A percentile compares a stretch with the other conserved stretches of the same genome.
These are phyloP conservation scores for Globisporangium canariense DNA, from an alignment of 352 stramenopile species.

Conservation along the genomic window DNA sequence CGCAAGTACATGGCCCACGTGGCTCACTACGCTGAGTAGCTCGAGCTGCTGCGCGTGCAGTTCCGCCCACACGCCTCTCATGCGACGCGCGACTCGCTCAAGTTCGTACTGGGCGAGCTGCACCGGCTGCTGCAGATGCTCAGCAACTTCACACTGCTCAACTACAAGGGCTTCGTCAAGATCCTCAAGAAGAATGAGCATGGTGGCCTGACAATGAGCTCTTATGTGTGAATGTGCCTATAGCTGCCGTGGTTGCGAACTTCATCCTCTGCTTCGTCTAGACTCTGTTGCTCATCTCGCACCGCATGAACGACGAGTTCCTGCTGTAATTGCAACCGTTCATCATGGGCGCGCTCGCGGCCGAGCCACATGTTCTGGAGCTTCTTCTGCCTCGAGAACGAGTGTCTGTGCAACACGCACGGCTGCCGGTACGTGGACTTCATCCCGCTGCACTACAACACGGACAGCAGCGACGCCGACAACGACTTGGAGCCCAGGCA, in stretches of 20 bases:
- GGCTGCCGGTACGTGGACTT: constrained; percentile 81
- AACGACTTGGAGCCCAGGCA: constrained; percentile 24
- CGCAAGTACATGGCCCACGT: constrained; percentile 48
- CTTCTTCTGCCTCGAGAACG: constrained; percentile 85
- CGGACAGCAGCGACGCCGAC: constrained; percentile 49
- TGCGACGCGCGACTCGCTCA: constrained; percentile 86
- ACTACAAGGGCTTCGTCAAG: constrained; percentile 98
- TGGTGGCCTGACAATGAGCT: neutral
- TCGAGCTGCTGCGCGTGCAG: constrained; percentile 80
- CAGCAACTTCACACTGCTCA: constrained; percentile 96
- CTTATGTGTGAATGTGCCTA: neutral
- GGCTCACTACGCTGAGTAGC: constrained; percentile 39
- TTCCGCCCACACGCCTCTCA: constrained; percentile 53
- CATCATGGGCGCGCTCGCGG: constrained; percentile 82
- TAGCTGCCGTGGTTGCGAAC: constrained; percentile 66
- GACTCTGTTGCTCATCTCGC: constrained; percentile 78
- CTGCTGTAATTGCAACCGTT: constrained; percentile 81
- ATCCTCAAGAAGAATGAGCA: constrained; percentile 96
- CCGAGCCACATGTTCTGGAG: constrained; percentile 71
- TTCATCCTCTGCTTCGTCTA: constrained; percentile 81
- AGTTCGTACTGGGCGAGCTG: constrained; percentile 91
- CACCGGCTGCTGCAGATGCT: constrained; percentile 93
- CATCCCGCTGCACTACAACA: constrained; percentile 82
- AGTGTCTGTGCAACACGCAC: constrained; percentile 84
- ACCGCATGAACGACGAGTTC: constrained; percentile 48